Conservation (phyloP, 768 basidiomycete species). For the Auricularia sp. region DNA sequence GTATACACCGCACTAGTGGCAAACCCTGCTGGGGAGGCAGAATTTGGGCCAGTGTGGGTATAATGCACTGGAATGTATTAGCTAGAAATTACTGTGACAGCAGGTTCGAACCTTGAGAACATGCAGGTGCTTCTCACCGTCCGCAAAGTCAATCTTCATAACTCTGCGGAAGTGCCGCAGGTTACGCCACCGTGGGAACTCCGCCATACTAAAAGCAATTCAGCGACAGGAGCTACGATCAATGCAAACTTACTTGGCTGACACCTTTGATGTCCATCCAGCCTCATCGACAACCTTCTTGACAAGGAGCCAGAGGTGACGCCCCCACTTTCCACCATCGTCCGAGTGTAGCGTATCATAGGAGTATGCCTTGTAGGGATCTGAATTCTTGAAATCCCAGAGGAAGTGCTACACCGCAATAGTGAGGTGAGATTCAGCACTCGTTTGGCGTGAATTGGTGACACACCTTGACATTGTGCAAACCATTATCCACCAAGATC, state of each 20-base stretch:
- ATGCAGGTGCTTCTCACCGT: no score
- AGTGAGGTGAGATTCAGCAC: background rate
- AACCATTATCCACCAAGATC: conserved; percentile 14
- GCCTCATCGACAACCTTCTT: conserved; percentile 2
- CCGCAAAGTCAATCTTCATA: no score
- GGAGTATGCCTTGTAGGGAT: conserved; percentile 16
- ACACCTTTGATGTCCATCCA: conserved; percentile 14
- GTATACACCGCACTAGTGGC: no score
- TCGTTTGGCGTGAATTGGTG: background rate
- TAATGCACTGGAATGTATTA: no score
- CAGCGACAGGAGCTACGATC: conserved; percentile 19
- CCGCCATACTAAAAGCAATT: background rate
- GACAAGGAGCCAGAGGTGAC: conserved; percentile 16
- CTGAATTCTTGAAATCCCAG: conserved; percentile 18
- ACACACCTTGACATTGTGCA: conserved; percentile 16
- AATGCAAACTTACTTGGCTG: conserved; percentile 17
- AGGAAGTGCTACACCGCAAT: conserved; percentile 16
- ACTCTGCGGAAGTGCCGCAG: no score
- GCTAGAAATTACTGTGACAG: no score
- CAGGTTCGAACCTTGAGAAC: no score
- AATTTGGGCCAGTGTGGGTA: no score
- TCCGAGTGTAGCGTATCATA: conserved; percentile 23
- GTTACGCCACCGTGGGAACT: no score
- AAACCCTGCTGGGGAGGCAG: no score
- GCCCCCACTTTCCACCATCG: conserved; percentile 20